These are phyloP conservation scores for Rhizopus delemar DNA, from an alignment of 371 early-diverging fungal species.

Conservation along the genomic window DNA sequence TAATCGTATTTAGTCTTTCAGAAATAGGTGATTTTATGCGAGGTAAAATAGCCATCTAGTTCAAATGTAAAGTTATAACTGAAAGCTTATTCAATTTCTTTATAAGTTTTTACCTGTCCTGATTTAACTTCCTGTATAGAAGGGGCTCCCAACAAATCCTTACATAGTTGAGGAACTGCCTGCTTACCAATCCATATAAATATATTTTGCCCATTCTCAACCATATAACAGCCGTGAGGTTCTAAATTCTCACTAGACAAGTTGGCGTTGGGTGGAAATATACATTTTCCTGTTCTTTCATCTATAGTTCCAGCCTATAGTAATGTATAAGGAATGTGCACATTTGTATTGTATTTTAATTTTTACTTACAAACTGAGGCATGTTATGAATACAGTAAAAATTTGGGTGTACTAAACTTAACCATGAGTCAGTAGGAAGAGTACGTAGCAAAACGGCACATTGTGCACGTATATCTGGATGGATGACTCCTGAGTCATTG, in stretches of 20 bases:
- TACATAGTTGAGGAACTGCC: conserved; percentile 62
- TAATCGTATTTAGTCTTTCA: conserved; percentile 28
- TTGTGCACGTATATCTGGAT: conserved; percentile 60
- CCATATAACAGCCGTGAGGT: conserved; percentile 71
- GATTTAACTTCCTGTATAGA: conserved; percentile 35
- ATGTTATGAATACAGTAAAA: conserved; percentile 75
- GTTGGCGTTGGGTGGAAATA: conserved; percentile 64
- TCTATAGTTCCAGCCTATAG: conserved; percentile 37
- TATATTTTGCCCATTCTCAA: conserved; percentile 68
- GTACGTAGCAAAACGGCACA: conserved; percentile 61
- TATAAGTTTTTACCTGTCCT: conserved; percentile 29
- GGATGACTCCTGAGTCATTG: conserved; percentile 40
- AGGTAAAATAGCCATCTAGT: conserved; percentile 30
- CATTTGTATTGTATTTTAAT: conserved; percentile 39
- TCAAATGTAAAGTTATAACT: background rate
- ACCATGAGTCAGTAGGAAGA: conserved; percentile 58
- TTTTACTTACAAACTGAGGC: conserved; percentile 43
- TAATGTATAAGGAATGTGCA: conserved; percentile 37
- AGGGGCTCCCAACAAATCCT: conserved; percentile 54
- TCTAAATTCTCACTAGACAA: conserved; percentile 76
- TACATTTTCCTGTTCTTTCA: conserved; percentile 38
- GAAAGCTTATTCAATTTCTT: background rate
- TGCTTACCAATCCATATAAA: conserved; percentile 79
- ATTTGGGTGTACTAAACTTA: conserved; percentile 52
- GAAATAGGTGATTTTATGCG: conserved; percentile 38